Evolutionary conservation across 768 basidiomycete species (phyloP), one percentile per base, ranked within the genome.

Genomic region (Flagelloscypha sp.): DNA sequence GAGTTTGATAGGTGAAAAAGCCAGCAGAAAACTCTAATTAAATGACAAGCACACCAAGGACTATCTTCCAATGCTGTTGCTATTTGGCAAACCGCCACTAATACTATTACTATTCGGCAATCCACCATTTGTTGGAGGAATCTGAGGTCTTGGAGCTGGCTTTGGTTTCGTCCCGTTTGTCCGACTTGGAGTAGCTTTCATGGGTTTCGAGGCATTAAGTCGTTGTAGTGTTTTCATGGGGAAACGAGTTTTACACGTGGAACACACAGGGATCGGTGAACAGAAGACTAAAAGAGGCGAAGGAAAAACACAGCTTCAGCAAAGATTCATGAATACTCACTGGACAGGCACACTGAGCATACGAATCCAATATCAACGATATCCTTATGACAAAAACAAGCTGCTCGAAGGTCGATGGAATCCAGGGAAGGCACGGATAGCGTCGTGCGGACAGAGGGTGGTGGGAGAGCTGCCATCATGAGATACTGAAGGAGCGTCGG

Each of bases 331-430:
- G 9, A 18, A 7, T 2, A 70, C 87, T 38, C 47, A 95, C 93
- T 98, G 18, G 90, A 94, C 20, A 99, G 61, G 55, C 95, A 99
- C 21, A 99, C 92, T n/a, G 90, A 94, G 55, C 95, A 99, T 15
- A 99, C 92, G 47, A 92, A 99, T 36, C 92, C 95, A 35, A 98
- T 75, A 53, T 98, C 94, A 25, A 98, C 76, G 31, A 95, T 94
- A 35, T 83, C 82, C 56, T 97, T 95, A 61, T 98, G 95, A 62
- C 95, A 99, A 65, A 99, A 98, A 54, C 94, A 98, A 6, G 93
- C 94, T 0, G 95, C 95, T 20, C 95, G 76, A 53, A 98, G 94
- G 57, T 98, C 95, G 40, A 98, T 83, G 50, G 78, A 84, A 55
- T 98, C 93, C 59, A 95, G 90, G 5, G 87, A 87, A 1, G 94